Evolutionary conservation across 176 grass and related monocot genomes (phyloP).

Genomic region (Lolium multiflorum): DNA sequence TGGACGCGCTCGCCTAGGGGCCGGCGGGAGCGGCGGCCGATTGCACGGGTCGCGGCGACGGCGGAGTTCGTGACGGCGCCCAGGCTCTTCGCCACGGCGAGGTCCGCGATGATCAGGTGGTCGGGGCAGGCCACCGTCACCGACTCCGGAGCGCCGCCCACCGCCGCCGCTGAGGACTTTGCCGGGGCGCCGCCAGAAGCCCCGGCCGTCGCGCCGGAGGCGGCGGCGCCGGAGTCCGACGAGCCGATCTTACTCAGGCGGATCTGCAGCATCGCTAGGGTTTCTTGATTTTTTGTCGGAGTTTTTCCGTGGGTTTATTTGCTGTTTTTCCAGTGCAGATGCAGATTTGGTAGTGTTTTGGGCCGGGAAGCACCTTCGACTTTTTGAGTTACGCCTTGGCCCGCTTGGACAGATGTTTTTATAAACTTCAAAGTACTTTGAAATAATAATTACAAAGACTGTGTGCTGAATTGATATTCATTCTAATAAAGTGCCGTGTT

Average conservation of each 20-base stretch:
- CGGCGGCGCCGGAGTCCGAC: constrained; percentile 49
- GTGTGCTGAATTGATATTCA: no score
- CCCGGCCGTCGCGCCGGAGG: constrained; percentile 44
- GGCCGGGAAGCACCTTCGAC: neutral
- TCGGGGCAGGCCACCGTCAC: constrained; percentile 87
- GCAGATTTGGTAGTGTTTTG: constrained; percentile 1
- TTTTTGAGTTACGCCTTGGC: neutral
- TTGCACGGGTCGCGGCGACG: constrained; percentile 52
- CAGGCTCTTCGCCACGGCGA: constrained; percentile 84
- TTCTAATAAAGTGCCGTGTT: no score
- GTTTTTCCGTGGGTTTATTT: constrained; percentile 32
- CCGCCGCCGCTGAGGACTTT: constrained; percentile 38
- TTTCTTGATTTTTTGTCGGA: constrained; percentile 18
- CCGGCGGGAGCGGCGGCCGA: constrained; percentile 80
- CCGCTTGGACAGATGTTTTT: neutral
- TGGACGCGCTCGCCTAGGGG: constrained; percentile 87
- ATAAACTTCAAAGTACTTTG: no score
- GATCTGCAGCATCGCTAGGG: constrained; percentile 81
- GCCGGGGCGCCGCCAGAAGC: constrained; percentile 27
- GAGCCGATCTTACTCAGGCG: constrained; percentile 76
- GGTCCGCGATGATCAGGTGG: constrained; percentile 81
- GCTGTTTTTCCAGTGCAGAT: constrained; percentile 8
- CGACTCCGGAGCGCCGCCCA: constrained; percentile 47
- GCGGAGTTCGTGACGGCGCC: constrained; percentile 75
- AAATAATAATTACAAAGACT: no score